Percentiles rank a stretch among this genome's conserved stretches.
Evolutionary conservation across 257 asterid species (phyloP).

Genomic region (Primulina huaijiensis): DNA sequence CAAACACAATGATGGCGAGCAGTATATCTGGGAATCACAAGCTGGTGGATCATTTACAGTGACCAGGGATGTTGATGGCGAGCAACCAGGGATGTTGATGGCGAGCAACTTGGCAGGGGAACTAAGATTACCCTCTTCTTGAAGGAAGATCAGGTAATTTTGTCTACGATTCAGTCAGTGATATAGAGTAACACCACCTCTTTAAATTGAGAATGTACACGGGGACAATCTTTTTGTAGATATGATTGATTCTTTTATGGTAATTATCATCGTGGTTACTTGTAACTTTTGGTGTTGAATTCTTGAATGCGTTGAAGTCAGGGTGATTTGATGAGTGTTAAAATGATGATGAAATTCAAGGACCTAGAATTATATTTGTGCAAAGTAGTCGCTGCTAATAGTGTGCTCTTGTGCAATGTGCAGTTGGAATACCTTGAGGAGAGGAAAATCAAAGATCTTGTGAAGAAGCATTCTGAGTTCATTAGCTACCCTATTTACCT

Average conservation of each 20-base stretch:
- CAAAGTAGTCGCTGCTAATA: background rate
- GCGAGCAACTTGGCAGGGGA: conserved; percentile 76
- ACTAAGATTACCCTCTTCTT: conserved; percentile 74
- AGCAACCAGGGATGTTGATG: conserved; percentile 56
- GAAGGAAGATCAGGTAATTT: conserved; percentile 74
- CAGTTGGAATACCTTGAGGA: conserved; percentile 79
- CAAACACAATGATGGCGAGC: conserved; percentile 77
- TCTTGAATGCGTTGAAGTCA: background rate
- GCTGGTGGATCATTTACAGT: conserved; percentile 80
- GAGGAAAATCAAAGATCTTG: conserved; percentile 73
- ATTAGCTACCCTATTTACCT: conserved; percentile 76
- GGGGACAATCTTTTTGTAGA: no score
- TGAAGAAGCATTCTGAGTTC: conserved; percentile 82
- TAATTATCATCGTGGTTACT: no score
- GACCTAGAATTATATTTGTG: no score
- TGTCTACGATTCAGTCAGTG: background rate
- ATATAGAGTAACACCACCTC: no score
- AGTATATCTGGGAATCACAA: conserved; percentile 77
- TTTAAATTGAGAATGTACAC: background rate
- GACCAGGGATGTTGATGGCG: conserved; percentile 66
- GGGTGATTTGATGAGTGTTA: no score
- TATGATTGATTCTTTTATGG: no score
- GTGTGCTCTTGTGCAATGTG: background rate
- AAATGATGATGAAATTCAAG: no score
- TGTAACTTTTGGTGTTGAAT: background rate